Evolutionary conservation across 352 stramenopile genomes (phyloP).

Genomic region (Globisporangium paroecandrum): DNA sequence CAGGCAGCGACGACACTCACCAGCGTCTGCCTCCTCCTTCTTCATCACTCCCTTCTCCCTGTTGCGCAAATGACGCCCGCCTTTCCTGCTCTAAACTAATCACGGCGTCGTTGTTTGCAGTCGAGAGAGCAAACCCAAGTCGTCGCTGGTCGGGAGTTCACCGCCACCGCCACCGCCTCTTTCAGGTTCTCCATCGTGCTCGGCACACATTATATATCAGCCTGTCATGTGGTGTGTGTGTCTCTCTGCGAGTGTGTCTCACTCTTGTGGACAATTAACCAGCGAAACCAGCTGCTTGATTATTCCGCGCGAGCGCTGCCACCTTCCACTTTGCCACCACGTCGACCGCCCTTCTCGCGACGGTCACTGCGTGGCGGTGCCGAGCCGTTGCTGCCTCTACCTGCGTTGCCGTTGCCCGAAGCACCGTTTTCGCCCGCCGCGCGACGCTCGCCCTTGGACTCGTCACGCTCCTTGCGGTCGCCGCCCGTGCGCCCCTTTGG

Average conservation of each 20-base stretch:
- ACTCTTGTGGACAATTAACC: neutral
- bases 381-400: slow-evolving; percentile 6
- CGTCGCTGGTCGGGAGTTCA: neutral
- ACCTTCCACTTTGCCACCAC: slow-evolving; percentile 62
- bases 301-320: slow-evolving; percentile 49
- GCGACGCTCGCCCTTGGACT: slow-evolving; percentile 40
- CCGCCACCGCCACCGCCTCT: neutral
- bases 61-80: neutral
- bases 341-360: slow-evolving; percentile 63
- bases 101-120: neutral
- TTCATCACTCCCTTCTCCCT: neutral
- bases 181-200: neutral
- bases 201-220: slow-evolving; percentile 15
- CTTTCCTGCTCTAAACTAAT: slow-evolving; percentile 13
- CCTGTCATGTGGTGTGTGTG: slow-evolving; percentile 21
- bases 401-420: slow-evolving; percentile 35
- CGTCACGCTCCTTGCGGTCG: slow-evolving; percentile 68
- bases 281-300: slow-evolving; percentile 7
- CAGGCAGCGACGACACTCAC: neutral
- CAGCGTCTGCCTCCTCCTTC: neutral
- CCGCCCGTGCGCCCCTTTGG: slow-evolving; percentile 44
- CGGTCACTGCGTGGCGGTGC: slow-evolving; percentile 30
- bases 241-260: slow-evolving; percentile 11
- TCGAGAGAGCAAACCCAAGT: neutral
- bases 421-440: slow-evolving; percentile 19